Evolutionary conservation across 257 asterid genomes (phyloP).

Genomic region (Penstemon newberryi): DNA sequence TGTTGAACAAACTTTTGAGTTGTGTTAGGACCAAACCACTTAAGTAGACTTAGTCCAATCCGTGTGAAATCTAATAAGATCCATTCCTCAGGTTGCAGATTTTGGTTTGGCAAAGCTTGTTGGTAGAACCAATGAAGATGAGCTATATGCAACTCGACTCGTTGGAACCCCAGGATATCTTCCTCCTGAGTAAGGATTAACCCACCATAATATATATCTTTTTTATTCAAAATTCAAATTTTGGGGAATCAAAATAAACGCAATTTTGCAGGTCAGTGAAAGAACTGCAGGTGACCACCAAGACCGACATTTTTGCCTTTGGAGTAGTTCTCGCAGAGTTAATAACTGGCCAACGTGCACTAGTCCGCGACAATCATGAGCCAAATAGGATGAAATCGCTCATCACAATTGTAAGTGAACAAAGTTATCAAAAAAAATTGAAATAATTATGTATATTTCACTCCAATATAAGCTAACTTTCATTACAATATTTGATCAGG

Average conservation of each 20-base stretch:
- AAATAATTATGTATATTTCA: no score
- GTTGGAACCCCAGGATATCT: slow-evolving; percentile 95
- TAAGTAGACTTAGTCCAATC: no score
- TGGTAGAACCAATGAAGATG: slow-evolving; percentile 65
- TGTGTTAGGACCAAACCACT: no score
- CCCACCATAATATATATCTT: neutral
- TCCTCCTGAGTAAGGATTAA: slow-evolving; percentile 76
- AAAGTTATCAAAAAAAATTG: no score
- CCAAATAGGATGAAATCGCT: slow-evolving; percentile 74
- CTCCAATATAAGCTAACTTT: neutral
- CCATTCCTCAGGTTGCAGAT: slow-evolving; percentile 67
- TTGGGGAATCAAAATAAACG: neutral
- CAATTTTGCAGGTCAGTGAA: slow-evolving; percentile 61
- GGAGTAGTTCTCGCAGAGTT: slow-evolving; percentile 90
- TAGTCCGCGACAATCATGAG: slow-evolving; percentile 57
- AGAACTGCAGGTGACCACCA: slow-evolving; percentile 79
- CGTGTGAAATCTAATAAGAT: neutral
- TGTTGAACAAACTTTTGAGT: no score
- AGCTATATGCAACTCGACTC: slow-evolving; percentile 63
- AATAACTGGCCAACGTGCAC: slow-evolving; percentile 82
- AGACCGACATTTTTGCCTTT: slow-evolving; percentile 83
- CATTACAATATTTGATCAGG: slow-evolving; percentile 36
- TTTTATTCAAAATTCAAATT: neutral
- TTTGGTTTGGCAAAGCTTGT: slow-evolving; percentile 88
- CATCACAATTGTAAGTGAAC: slow-evolving; percentile 65